phyloP scores from a whole-genome alignment of 2,329 filamentous ascomycete species.

The Fusarium brevicatenulatum region DNA sequence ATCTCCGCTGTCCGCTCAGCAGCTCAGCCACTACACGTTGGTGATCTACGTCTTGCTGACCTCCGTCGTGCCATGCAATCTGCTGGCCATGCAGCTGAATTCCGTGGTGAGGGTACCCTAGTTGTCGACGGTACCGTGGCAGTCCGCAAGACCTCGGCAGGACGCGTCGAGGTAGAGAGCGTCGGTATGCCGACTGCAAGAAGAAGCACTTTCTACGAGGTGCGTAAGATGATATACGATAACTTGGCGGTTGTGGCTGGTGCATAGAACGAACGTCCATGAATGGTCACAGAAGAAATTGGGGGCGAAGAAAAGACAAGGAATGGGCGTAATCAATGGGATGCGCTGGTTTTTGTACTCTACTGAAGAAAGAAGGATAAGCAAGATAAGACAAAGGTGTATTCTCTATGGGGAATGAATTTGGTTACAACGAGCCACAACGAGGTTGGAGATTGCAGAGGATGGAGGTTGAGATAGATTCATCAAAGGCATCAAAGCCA shows the following conservation, averaged over 20 bases:
- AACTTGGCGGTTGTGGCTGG: conserved; percentile 90
- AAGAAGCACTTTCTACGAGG: conserved; percentile 81
- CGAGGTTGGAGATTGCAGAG: not conserved
- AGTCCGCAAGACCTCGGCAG: conserved; percentile 87
- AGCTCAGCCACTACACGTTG: conserved; percentile 91
- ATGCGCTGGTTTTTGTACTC: conserved; percentile 14
- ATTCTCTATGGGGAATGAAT: conserved; percentile 13
- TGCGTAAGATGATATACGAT: conserved; percentile 92
- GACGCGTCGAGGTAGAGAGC: conserved; percentile 87
- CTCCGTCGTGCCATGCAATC: conserved; percentile 84
- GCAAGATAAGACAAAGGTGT: conserved; percentile 15
- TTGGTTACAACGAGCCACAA: conserved; percentile 13
- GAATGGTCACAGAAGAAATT: not conserved
- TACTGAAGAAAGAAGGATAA: conserved; percentile 1
- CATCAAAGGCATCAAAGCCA: conserved; percentile 6
- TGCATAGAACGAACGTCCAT: conserved; percentile 52
- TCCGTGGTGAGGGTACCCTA: conserved; percentile 90
- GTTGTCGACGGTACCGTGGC: conserved; percentile 89
- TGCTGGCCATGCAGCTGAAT: conserved; percentile 87
- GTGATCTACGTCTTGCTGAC: conserved; percentile 89
- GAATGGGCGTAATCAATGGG: conserved; percentile 26
- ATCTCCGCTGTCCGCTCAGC: conserved; percentile 79
- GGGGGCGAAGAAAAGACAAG: not conserved
- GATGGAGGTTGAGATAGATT: conserved; percentile 11
- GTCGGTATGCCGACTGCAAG: conserved; percentile 61